phyloP scores from a whole-genome alignment of 495 filamentous ascomycete genomes.

The Astrocystis sublimbata region DNA sequence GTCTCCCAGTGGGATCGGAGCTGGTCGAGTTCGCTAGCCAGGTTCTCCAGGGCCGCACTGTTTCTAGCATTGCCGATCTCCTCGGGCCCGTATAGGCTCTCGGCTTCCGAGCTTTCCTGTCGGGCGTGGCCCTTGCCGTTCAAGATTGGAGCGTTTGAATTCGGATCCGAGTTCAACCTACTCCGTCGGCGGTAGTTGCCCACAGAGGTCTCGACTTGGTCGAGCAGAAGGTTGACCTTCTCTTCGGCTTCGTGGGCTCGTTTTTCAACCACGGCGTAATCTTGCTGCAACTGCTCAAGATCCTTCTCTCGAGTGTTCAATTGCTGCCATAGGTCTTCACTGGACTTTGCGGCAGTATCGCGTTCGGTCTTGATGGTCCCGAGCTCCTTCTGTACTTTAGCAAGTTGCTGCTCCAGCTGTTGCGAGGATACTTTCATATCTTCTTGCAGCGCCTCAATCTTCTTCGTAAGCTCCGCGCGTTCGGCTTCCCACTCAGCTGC shows the following conservation, averaged over 20 bases:
- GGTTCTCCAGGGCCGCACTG: constrained; percentile 82
- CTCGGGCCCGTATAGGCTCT: constrained; percentile 48
- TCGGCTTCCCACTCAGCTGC: constrained; percentile 77
- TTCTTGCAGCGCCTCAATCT: constrained; percentile 66
- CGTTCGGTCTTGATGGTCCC: constrained; percentile 64
- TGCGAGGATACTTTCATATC: constrained; percentile 64
- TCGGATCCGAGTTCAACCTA: constrained; percentile 35
- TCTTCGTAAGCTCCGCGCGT: constrained; percentile 62
- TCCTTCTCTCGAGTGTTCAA: constrained; percentile 63
- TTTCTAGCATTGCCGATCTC: constrained; percentile 58
- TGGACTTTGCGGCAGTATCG: constrained; percentile 57
- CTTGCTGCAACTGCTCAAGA: constrained; percentile 76
- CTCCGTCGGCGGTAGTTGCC: constrained; percentile 85
- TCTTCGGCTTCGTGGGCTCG: constrained; percentile 88
- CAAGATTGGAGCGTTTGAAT: constrained; percentile 29
- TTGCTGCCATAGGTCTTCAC: constrained; percentile 60
- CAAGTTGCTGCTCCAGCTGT: constrained; percentile 71
- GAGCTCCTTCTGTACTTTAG: constrained; percentile 66
- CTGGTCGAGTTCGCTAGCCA: constrained; percentile 88
- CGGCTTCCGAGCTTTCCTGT: constrained; percentile 61
- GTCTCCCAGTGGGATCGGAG: constrained; percentile 91
- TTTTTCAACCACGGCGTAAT: constrained; percentile 75
- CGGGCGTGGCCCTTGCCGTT: constrained; percentile 49
- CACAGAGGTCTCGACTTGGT: constrained; percentile 90
- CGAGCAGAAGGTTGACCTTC: constrained; percentile 86